Base-by-base conservation (phyloP, 257 asterid genomes). In the Forsythia viridissima region DNA sequence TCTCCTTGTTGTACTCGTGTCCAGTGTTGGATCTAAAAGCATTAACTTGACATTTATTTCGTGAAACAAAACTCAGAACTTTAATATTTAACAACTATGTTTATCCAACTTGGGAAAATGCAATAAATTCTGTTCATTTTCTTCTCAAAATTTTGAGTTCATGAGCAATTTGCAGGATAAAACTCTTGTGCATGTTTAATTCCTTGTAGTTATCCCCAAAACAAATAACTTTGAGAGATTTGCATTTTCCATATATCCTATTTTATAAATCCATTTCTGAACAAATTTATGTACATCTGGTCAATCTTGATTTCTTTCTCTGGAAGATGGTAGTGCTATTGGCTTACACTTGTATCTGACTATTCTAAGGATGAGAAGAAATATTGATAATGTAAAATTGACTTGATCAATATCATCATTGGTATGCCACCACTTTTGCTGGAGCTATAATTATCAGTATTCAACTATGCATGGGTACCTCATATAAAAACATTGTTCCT, bases 11-110 rank as follows among this genome's bases (percentile, higher is more conserved):
- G 9, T 30, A 0, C 16, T 65, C 59, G 10, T 73, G 46, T 82
- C 75, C 38, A 44, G 67, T 68, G 21, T 44, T 74, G 34, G 69
- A 21, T 71, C 37, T 72, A 46, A 72, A 72, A 24, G 30, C 76
- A 13, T 78, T 71, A 18, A 43, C 79, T 79, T 70, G 70, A 34
- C 80, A 70, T 73, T 42, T 57, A n/a, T 39, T 51, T 2, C 44
- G 71, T 11, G 70, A 75, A 77, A 24, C 42, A 38, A 15, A 68
- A 51, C 69, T 16, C 68, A 24, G 18, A 24, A 30, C 37, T 77
- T 67, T 20, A 41, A 34, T 34, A 16, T 48, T 77, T 24, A 11
- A 20, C 37, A 59, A 6, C 36, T 59, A n/a, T 12, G 4, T 9
- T 59, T 59, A 9, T 59, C 67, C 37, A 15, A 12, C 51, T 10